Conservation (phyloP, 805 yeast genomes). For the Starmerella stigmatis region DNA sequence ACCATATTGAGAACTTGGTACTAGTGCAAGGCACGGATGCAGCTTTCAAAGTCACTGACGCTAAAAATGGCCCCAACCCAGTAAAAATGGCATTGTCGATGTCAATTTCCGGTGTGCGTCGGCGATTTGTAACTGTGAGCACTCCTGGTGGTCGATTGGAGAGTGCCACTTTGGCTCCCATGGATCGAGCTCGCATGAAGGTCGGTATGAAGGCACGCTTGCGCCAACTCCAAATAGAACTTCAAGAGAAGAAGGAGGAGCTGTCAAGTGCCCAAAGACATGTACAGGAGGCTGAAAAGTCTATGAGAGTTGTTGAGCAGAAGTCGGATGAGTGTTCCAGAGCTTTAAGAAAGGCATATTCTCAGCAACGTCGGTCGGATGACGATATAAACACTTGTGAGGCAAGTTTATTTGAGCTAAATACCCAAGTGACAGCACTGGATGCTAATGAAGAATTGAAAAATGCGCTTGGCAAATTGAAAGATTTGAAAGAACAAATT, state of each 20-base stretch:
- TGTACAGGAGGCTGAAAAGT: background rate
- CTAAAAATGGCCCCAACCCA: background rate
- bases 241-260: background rate
- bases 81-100: background rate
- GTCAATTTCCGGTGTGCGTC: background rate
- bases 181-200: slow-evolving; percentile 1
- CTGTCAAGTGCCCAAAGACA: background rate
- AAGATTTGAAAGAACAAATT: background rate
- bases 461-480: background rate
- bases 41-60: background rate
- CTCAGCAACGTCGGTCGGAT: slow-evolving; percentile 1
- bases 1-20: slow-evolving; percentile 12
- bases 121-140: background rate
- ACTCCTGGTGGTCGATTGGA: background rate
- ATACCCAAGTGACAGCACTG: background rate
- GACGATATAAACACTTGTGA: background rate
- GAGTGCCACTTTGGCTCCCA: background rate
- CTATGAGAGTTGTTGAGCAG: background rate
- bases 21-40: background rate
- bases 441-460: background rate
- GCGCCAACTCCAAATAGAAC: background rate
- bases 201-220: slow-evolving; percentile 1
- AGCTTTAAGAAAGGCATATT: background rate
- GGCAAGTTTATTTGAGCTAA: background rate
- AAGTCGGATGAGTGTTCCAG: background rate